Conservation (phyloP, 331 rosid species). For the Acacia concinna region DNA sequence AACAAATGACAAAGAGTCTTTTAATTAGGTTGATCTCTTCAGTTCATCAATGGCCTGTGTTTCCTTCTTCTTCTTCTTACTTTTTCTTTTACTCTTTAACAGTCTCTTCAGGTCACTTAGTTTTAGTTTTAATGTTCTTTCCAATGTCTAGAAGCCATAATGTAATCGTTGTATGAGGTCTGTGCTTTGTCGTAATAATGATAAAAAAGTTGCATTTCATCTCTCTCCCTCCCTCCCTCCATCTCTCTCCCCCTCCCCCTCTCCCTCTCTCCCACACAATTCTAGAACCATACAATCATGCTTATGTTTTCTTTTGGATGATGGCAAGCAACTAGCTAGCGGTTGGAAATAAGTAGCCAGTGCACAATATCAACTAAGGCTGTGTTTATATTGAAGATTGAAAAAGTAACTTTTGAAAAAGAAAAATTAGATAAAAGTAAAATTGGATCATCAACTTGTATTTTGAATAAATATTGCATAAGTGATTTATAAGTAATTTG, state of each 20-base stretch:
- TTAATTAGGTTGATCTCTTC: background rate
- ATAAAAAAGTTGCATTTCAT: constrained; percentile 5
- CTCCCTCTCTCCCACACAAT: too few relatives aligned
- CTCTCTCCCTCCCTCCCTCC: too few relatives aligned
- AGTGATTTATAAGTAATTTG: too few relatives aligned
- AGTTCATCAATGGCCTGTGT: background rate
- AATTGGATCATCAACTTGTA: too few relatives aligned
- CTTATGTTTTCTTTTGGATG: background rate
- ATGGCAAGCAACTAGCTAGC: background rate
- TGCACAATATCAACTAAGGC: too few relatives aligned
- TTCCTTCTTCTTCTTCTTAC: background rate
- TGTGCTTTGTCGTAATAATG: constrained; percentile 10
- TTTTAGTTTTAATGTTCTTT: background rate
- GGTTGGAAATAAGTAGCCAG: background rate
- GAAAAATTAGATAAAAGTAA: too few relatives aligned
- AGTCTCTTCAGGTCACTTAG: constrained; percentile 11
- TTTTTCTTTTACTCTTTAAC: background rate
- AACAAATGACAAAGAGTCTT: background rate
- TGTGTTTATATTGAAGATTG: too few relatives aligned
- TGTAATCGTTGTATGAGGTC: background rate
- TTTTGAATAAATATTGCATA: too few relatives aligned
- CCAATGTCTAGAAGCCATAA: background rate
- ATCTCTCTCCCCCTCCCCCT: too few relatives aligned
- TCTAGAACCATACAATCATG: background rate
- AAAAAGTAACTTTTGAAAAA: too few relatives aligned